Base-by-base conservation (phyloP, 306 rosid genomes). In the Begonia fuchsioides region DNA sequence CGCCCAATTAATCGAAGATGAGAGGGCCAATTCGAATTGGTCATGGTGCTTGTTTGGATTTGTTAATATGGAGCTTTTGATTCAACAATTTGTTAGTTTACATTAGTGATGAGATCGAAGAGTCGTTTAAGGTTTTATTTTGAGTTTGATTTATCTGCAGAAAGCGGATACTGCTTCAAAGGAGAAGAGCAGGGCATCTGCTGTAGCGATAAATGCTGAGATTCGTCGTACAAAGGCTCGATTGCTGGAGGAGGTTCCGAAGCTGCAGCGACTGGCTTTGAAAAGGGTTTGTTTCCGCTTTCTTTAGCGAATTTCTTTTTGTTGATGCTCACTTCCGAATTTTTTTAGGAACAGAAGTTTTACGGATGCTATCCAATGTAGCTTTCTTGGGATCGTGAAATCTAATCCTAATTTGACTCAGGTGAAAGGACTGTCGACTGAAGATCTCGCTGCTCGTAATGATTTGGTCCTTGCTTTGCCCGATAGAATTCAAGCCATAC, bases 391-490 rank as follows among this genome's bases (percentile, higher is more conserved):
- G 35, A 26, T 26, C 35, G 7, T 26, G 35, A 26, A 26, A 26
- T 26, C 5, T 26, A 6, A 26, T 26, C 35, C 58, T 56, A 51
- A 55, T 45, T 19, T 26, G 35, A 5, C 35, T 41, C 79, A 90
- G 98, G 92, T 85, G 14, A 85, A 82, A 44, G 95, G 98, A 53
- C 87, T 90, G 65, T 77, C 92, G 8, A 60, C 86, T 0, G 93
- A 82, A 70, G 98, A 92, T 75, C 76, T 92, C 73, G 84, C 87
- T 43, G 86, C 96, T 44, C 94, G 98, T 17, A 85, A 92, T 75
- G 98, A 92, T 73, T 56, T 92, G 81, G 94, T 76, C 68, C 87
- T 73, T 71, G 87, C 98, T 14, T 66, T 92, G 72, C 94, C 98
- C 1, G 98, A 75, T 14, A 82, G 94, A 80, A 92, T 92, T 57